Evolutionary conservation across 2,329 filamentous ascomycete genomes (phyloP).

Genomic region (Leptoxyphium fumago): DNA sequence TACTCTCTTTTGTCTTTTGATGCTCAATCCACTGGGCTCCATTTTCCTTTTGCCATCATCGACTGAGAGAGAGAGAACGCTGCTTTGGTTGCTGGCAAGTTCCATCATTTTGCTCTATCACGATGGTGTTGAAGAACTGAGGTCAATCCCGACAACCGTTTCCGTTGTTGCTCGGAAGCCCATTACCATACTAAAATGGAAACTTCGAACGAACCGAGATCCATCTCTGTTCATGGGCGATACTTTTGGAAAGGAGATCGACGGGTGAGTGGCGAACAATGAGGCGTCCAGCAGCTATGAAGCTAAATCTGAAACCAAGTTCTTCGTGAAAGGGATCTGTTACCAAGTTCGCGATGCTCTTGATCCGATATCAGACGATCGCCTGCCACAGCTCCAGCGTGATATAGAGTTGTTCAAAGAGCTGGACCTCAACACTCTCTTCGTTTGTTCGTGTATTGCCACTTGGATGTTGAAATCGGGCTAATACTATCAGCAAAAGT

Average conservation of each 20-base stretch:
- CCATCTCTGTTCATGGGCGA: not conserved
- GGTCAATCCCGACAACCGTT: too few species aligned
- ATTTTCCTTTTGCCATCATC: too few species aligned
- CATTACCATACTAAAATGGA: too few species aligned
- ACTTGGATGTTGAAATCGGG: not conserved
- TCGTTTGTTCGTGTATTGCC: not conserved
- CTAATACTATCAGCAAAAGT: constrained; percentile 1
- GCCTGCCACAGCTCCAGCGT: not conserved
- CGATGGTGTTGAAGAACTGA: too few species aligned
- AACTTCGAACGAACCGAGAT: too few species aligned
- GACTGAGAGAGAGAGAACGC: too few species aligned
- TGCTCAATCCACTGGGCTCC: too few species aligned
- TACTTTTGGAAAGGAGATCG: not conserved
- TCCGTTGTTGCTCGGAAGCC: too few species aligned
- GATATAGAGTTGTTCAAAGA: not conserved
- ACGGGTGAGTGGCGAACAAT: not conserved
- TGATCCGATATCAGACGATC: not conserved
- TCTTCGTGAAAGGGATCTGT: not conserved
- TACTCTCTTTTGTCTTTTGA: too few species aligned
- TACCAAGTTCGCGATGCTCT: not conserved
- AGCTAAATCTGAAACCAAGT: not conserved
- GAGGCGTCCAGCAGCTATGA: not conserved
- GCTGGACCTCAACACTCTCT: not conserved
- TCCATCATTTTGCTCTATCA: too few species aligned
- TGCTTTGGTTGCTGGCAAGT: too few species aligned